A percentile compares a stretch with the other conserved stretches of the same genome.
These are phyloP conservation scores for Hibiscus trionum DNA, from an alignment of 345 rosid genomes.

Conservation along the genomic window DNA sequence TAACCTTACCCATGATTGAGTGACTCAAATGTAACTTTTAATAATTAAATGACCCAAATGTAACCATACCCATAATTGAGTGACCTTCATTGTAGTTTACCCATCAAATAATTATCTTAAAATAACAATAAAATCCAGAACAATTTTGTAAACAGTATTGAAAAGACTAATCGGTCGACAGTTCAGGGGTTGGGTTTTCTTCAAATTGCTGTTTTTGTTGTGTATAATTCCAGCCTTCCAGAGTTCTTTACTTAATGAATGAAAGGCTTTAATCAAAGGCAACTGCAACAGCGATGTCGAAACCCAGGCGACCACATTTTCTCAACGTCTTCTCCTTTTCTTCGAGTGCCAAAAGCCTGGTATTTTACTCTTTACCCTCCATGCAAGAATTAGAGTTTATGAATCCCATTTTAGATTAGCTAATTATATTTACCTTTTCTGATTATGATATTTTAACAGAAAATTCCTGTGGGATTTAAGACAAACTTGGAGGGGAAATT, in stretches of 20 bases:
- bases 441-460: slow-evolving; percentile 26
- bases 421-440: not conserved
- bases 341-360: slow-evolving; percentile 31
- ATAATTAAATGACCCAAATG: too few species aligned
- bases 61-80: too few species aligned
- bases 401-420: not conserved
- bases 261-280: not conserved
- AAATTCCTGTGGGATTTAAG: slow-evolving; percentile 34
- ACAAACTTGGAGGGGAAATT: slow-evolving; percentile 33
- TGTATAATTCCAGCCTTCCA: too few species aligned
- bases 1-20: too few species aligned
- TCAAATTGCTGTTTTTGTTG: too few species aligned
- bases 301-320: slow-evolving; percentile 33
- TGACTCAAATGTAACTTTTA: too few species aligned
- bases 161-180: too few species aligned
- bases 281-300: slow-evolving; percentile 15
- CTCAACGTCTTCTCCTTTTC: slow-evolving; percentile 34
- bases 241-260: not conserved
- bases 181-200: too few species aligned
- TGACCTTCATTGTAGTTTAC: too few species aligned
- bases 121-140: too few species aligned
- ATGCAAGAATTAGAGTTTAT: slow-evolving; percentile 10
- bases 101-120: too few species aligned
- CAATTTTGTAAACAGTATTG: too few species aligned
- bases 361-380: slow-evolving; percentile 9